Base-by-base conservation (phyloP, 2,329 filamentous ascomycete species). In the Phialophora chinensis region DNA sequence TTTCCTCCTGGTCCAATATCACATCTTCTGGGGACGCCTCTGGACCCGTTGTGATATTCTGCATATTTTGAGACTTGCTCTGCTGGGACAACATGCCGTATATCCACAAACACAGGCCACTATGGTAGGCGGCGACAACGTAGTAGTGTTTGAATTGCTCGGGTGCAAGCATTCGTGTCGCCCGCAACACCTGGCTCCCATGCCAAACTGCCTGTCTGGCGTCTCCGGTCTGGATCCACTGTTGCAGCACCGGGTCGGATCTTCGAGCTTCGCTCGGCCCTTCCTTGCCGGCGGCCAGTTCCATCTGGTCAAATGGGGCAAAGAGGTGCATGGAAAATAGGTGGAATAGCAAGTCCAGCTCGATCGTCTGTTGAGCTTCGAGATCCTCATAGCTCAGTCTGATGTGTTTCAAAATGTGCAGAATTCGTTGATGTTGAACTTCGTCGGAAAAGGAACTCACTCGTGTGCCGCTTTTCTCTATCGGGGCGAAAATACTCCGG, bases 131-230 rank as follows among this genome's bases (percentile, higher is more conserved):
- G 14, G 27, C 29, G 33, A 62, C 50, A 42, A 27, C 47, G 20
- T 55, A 33, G 35, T 54, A 62, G 47, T 55, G 20, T 4, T 20
- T 54, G 20, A 55, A 35, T 8, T 52, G 29, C 11, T 38, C 29
- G 4, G 27, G 2, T 25, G 25, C 6, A 38, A 62, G 31, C 23
- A 25, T 54, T 11, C 60, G 47, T 49, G 31, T 23, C 23, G 61
- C 61, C 17, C 25, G 8, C 31, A 57, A 33, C 17, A 63, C 61
- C 33, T 63, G 61, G 61, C 61, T 52, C 2, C 52, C 61, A 50
- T 63, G 53, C 50, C 61, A 58, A 12, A 63, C 23, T 2, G 61
- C 61, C 38, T 63, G 47, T 50, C 61, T 54, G 12, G 61, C 52
- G 31, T 50, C 29, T n/a, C 4, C 10, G n/a, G 47, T 63, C 23